A percentile compares a stretch with the other conserved stretches of the same genome.
These are phyloP conservation scores for Fusarium multiceps DNA, from an alignment of 2,329 filamentous ascomycete genomes.

Conservation along the genomic window DNA sequence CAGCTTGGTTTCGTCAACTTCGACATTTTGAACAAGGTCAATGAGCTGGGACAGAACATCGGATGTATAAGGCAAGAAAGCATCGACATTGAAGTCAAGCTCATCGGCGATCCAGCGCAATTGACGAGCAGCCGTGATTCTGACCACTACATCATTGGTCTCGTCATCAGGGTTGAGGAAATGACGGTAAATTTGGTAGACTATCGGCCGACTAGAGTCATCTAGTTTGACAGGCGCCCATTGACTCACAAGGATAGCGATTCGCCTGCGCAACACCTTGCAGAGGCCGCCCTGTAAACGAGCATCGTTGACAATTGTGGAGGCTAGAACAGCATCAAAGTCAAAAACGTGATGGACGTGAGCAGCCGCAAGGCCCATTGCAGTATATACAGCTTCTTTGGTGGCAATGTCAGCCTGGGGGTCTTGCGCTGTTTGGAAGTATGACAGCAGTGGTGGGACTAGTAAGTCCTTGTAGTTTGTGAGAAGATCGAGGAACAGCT, in stretches of 20 bases:
- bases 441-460: slow-evolving; percentile 80
- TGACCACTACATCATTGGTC: slow-evolving; percentile 89
- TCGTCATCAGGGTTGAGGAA: slow-evolving; percentile 81
- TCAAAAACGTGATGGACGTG: slow-evolving; percentile 80
- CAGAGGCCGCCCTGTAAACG: slow-evolving; percentile 72
- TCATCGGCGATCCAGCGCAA: slow-evolving; percentile 85
- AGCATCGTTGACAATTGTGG: slow-evolving; percentile 81
- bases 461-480: slow-evolving; percentile 88
- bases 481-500: slow-evolving; percentile 90
- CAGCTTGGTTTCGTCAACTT: slow-evolving; percentile 89
- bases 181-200: slow-evolving; percentile 91
- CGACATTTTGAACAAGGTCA: slow-evolving; percentile 80
- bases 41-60: slow-evolving; percentile 79
- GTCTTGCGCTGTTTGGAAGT: slow-evolving; percentile 83
- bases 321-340: slow-evolving; percentile 82
- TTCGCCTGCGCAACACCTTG: slow-evolving; percentile 86
- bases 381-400: slow-evolving; percentile 95
- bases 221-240: slow-evolving; percentile 86
- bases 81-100: slow-evolving; percentile 79
- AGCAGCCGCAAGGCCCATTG: slow-evolving; percentile 85
- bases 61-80: slow-evolving; percentile 81
- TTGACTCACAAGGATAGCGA: slow-evolving; percentile 87
- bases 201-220: slow-evolving; percentile 73
- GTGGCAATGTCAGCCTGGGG: slow-evolving; percentile 75
- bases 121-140: slow-evolving; percentile 88